Evolutionary conservation across 805 yeast genomes (phyloP).

Genomic region (Schizosaccharomyces japonicus): DNA sequence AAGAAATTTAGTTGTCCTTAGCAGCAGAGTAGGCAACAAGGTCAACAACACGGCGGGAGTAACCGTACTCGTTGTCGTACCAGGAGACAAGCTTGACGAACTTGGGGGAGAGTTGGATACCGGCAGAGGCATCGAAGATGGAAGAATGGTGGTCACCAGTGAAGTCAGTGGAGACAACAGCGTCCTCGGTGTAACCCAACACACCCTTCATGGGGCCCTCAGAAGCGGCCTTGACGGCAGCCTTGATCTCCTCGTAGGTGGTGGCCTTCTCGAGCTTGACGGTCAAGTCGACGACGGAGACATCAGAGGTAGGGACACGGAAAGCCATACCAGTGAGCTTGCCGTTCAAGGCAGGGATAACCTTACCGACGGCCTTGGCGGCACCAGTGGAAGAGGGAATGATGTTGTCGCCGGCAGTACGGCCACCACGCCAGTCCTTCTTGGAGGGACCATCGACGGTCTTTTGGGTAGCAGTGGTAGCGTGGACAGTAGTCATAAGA

Average conservation of each 20-base stretch:
- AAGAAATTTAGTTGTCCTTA: not conserved
- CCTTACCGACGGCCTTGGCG: conserved; percentile 93
- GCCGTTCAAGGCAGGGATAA: conserved; percentile 72
- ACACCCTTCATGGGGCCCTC: conserved; percentile 61
- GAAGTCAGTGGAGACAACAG: conserved; percentile 79
- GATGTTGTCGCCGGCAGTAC: conserved; percentile 87
- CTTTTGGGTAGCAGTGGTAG: conserved; percentile 90
- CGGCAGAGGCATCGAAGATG: conserved; percentile 77
- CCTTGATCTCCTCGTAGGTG: conserved; percentile 63
- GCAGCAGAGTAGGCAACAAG: conserved; percentile 54
- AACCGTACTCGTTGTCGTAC: conserved; percentile 93
- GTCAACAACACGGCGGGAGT: conserved; percentile 90
- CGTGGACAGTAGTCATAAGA: conserved; percentile 88
- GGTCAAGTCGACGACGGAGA: conserved; percentile 80
- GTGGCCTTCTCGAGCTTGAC: conserved; percentile 55
- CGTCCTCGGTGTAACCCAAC: conserved; percentile 77
- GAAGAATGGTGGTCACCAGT: conserved; percentile 63
- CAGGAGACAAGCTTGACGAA: conserved; percentile 80
- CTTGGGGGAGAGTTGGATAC: conserved; percentile 64
- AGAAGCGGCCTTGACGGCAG: conserved; percentile 50
- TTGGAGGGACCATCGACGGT: conserved; percentile 91
- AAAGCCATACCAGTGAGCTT: conserved; percentile 83
- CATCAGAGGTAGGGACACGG: conserved; percentile 86
- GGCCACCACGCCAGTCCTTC: conserved; percentile 97
- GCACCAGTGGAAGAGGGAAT: conserved; percentile 94